Conservation (phyloP, 192 early-diverging fungal genomes). For the Coemansia sp. region DNA sequence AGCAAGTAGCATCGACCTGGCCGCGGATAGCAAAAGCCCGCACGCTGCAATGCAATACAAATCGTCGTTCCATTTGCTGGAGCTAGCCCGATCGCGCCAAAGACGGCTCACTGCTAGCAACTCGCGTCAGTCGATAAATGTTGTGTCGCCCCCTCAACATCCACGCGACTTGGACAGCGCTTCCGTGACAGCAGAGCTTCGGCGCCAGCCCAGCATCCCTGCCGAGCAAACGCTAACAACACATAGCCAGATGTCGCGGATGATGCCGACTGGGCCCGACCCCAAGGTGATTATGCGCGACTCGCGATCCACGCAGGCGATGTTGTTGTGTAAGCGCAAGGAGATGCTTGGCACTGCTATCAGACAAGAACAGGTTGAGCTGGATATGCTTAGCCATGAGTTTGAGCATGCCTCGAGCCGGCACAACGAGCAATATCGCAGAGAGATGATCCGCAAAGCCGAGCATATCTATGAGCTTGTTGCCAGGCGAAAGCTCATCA, state of each 20-base stretch:
- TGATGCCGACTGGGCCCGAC: conserved; percentile 51
- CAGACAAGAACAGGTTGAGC: conserved; percentile 39
- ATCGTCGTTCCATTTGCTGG: conserved; percentile 53
- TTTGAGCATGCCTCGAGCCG: conserved; percentile 46
- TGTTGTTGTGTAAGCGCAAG: conserved; percentile 49
- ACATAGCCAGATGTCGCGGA: conserved; percentile 29
- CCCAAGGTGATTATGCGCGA: conserved; percentile 57
- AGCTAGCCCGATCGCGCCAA: conserved; percentile 45
- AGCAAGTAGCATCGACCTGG: neutral
- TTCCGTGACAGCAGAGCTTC: conserved; percentile 18
- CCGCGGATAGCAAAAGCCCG: conserved; percentile 21
- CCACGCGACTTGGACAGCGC: conserved; percentile 5
- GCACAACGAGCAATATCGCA: conserved; percentile 39
- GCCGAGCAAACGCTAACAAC: conserved; percentile 26
- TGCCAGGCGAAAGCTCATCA: conserved; percentile 54
- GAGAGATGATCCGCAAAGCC: conserved; percentile 41
- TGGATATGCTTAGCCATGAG: conserved; percentile 42
- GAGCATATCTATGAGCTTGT: conserved; percentile 57
- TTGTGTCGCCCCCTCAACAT: conserved; percentile 1
- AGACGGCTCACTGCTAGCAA: conserved; percentile 47
- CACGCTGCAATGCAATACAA: conserved; percentile 48
- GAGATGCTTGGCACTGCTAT: conserved; percentile 50
- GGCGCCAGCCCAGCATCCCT: conserved; percentile 36
- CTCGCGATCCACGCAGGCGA: conserved; percentile 54
- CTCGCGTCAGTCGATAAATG: conserved; percentile 31